Evolutionary conservation across 148 eudicot species (phyloP).

Genomic region (Cornus kousa): DNA sequence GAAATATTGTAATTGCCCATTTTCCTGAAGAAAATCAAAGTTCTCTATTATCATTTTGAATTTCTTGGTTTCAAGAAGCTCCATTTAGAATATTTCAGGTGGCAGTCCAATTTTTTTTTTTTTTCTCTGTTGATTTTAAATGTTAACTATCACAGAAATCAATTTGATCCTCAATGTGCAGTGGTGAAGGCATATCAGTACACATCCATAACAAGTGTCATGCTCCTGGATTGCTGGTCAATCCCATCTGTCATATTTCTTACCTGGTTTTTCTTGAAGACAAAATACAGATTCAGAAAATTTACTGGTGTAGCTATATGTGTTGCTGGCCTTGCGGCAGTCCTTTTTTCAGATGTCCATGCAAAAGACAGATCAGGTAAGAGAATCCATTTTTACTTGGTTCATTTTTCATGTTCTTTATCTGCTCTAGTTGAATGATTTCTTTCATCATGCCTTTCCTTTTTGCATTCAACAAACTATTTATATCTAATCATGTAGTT

Average conservation of each 20-base stretch:
- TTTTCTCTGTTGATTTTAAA: too few species aligned
- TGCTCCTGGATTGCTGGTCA: slow-evolving; percentile 95
- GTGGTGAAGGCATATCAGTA: slow-evolving; percentile 94
- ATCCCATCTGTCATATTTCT: slow-evolving; percentile 77
- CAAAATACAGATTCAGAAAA: slow-evolving; percentile 67
- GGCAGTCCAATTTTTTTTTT: neutral
- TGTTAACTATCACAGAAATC: neutral
- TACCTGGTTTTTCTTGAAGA: slow-evolving; percentile 82
- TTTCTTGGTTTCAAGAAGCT: neutral
- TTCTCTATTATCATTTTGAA: neutral
- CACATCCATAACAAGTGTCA: slow-evolving; percentile 77
- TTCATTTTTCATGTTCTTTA: neutral
- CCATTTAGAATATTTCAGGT: neutral
- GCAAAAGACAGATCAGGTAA: slow-evolving; percentile 65
- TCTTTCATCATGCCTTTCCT: neutral
- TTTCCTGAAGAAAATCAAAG: neutral
- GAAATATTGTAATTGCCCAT: neutral
- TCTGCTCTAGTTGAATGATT: neutral
- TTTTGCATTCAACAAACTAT: neutral
- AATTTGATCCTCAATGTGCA: slow-evolving; percentile 30
- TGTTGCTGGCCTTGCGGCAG: slow-evolving; percentile 65
- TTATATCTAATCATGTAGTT: neutral
- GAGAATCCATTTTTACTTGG: neutral
- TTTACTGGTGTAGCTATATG: slow-evolving; percentile 64
- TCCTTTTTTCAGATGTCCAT: slow-evolving; percentile 78